Base-by-base conservation (phyloP, 2,329 filamentous ascomycete genomes). In the Colletotrichum phormii region DNA sequence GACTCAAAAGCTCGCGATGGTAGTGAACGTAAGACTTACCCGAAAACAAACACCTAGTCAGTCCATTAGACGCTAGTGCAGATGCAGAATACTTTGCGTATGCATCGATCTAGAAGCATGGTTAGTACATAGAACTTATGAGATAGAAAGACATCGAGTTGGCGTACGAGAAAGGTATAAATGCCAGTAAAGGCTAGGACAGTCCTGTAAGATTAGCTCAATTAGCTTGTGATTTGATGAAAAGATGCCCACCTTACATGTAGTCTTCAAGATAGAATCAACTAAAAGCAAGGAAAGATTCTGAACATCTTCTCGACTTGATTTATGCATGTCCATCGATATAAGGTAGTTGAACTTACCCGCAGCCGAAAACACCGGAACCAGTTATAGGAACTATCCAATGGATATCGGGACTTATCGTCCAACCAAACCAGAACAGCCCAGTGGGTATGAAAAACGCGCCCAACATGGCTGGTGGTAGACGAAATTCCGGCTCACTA, bases 401-500 rank as follows among this genome's bases (percentile, higher is more conserved):
- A 35, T 71, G 69, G 5, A 75, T 59, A 18, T 54, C 33, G 3
- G 54, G 37, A 13, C 64, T 57, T 5, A 73, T 66, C 3, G 74
- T 73, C 75, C 75, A 76, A 3, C 65, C 76, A n/a, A 76, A 71
- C 70, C 72, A 74, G 35, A 77, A 77, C 26, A 75, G 42, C 4
- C 94, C 94, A 64, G 93, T 85, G 3, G 95, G 94, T 33, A 96
- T 94, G 7, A 97, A 82, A 46, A 94, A 81, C 0, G 91, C 91
- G 13, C 95, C 95, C 6, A 87, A 79, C 62, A 95, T 93, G n/a
- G 91, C 89, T 49, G 94, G 90, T 6, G 94, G 93, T 46, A 98
- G 87, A 73, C 95, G 91, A 83, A 93, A 97, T 83, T 98, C 95
- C 6, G 95, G 95, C 85, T 98, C 94, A 71, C 90, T 92, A 75